Percentiles rank a stretch among this genome's conserved stretches.
phyloP scores from a whole-genome alignment of 495 filamentous ascomycete species.

The Hyaloscypha finlandica region DNA sequence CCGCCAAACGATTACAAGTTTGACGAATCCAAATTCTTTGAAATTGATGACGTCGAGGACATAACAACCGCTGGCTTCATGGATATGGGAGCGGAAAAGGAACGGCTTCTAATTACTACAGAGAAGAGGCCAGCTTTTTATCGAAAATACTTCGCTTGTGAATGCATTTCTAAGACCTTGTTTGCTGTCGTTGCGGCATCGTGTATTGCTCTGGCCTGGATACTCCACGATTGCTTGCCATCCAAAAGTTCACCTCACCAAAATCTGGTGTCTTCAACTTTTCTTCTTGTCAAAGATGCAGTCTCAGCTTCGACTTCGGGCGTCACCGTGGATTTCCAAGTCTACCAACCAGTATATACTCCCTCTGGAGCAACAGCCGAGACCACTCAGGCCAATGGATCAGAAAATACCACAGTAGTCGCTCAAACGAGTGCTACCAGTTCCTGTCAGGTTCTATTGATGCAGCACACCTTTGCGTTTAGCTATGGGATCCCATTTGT shows the following conservation, averaged over 20 bases:
- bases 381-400: constrained; percentile 40
- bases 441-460: constrained; percentile 59
- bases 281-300: constrained; percentile 25
- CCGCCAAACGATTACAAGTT: neutral
- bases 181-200: neutral
- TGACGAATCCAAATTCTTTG: neutral
- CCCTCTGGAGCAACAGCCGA: constrained; percentile 41
- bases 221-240: constrained; percentile 7
- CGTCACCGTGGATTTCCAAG: constrained; percentile 62
- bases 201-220: constrained; percentile 6
- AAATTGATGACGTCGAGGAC: neutral
- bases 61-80: neutral
- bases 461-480: constrained; percentile 72
- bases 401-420: constrained; percentile 27
- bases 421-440: constrained; percentile 17
- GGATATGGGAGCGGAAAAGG: neutral
- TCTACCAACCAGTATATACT: constrained; percentile 63
- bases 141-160: neutral
- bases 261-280: constrained; percentile 3
- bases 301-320: constrained; percentile 21
- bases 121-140: neutral
- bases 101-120: neutral
- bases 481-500: constrained; percentile 82
- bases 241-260: neutral
- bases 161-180: neutral